Base-by-base conservation (phyloP, 805 yeast genomes). In the Metschnikowia lachancei region DNA sequence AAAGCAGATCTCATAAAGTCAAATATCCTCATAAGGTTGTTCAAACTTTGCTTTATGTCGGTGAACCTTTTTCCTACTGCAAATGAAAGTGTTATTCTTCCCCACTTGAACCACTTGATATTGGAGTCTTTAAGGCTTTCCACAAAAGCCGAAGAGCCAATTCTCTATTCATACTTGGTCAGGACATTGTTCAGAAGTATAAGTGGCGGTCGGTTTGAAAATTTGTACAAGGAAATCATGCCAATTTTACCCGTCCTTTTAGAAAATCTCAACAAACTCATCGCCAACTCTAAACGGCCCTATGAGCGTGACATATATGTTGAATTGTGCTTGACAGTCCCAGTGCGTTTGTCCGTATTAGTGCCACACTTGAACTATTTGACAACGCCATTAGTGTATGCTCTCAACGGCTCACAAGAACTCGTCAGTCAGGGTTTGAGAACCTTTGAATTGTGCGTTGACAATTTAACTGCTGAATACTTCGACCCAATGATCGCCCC, bases 401-500 rank as follows among this genome's bases (percentile, higher is more conserved):
- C 99, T 0, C 70, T 94, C 51, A 87, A 87, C 60, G 96, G 96
- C 0, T 77, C 89, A 0, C 96, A 84, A 51, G 99, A 94, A 52
- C 77, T 95, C 36, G 94, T 94, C 1, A 82, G 91, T 39, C 99
- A 94, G 65, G 99, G 99, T 38, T 70, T 94, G 52, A 74, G 99
- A 52, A 95, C 99, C 0, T 78, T 94, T 47, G 99, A 94, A 61
- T 74, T 94, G 6, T 94, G 99, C 62, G 97, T 94, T 19, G 99
- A 94, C 59, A 94, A 95, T 59, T 67, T 94, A 50, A 95, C 98
- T 0, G 95, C 98, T 0, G 96, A 91, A 54, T 94, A 91, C 64
- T 90, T 94, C 64, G 99, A 94, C 58, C 98, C 99, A 2, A 91
- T 94, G 61, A 83, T 94, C 50, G 97, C 91, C 60, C 98, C 99